A percentile compares a stretch with the other conserved stretches of the same genome.
These are phyloP conservation scores for Xylaria castorea DNA, from an alignment of 495 filamentous ascomycete species.

Conservation along the genomic window DNA sequence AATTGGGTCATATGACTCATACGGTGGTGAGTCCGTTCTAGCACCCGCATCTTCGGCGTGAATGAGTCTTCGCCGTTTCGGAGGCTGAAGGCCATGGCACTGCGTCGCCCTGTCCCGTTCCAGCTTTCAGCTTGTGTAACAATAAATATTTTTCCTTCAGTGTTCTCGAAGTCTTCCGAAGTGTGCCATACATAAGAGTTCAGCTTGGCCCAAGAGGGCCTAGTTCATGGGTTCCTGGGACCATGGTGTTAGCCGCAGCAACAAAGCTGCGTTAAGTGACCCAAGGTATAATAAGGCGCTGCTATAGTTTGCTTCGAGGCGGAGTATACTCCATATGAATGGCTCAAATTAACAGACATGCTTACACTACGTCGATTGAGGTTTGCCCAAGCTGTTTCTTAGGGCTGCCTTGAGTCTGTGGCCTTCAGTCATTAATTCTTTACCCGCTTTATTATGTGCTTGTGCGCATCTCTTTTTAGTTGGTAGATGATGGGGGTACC, in stretches of 20 bases:
- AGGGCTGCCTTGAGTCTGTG: neutral
- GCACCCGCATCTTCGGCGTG: neutral
- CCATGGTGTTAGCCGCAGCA: constrained; percentile 3
- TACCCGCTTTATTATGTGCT: neutral
- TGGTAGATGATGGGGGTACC: neutral
- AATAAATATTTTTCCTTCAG: neutral
- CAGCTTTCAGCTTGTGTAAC: neutral
- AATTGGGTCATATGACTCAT: constrained; percentile 18
- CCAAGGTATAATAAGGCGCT: neutral
- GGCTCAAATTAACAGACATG: neutral
- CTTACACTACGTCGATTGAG: neutral
- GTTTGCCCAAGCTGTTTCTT: neutral
- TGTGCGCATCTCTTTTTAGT: neutral
- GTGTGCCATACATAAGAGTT: neutral
- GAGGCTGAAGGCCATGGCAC: neutral
- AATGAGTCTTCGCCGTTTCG: constrained; percentile 11
- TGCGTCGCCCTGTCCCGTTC: neutral
- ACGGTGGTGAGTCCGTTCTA: neutral
- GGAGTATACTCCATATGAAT: neutral
- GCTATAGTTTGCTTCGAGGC: neutral
- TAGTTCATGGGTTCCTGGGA: neutral
- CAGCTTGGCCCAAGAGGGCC: neutral
- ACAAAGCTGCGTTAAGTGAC: neutral
- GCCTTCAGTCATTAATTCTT: neutral
- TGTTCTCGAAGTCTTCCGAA: neutral